Evolutionary conservation across 73 alveolate species (phyloP).

Genomic region (Tetrahymena elliotti): DNA sequence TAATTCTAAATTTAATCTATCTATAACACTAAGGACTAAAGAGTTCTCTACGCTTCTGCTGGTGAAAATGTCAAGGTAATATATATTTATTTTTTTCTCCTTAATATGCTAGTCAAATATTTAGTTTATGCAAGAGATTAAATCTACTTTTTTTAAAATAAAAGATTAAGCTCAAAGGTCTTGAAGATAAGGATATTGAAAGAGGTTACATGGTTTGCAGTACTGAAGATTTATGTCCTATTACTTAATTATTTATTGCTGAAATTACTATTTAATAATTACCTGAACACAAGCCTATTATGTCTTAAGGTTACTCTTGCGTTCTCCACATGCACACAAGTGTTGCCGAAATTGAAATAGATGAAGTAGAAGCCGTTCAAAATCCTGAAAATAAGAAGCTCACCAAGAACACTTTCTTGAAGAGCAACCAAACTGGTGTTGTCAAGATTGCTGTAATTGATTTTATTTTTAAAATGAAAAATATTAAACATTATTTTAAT

Average conservation of each 20-base stretch:
- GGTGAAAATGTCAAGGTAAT: constrained; percentile 45
- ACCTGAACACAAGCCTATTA: constrained; percentile 47
- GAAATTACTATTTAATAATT: constrained; percentile 36
- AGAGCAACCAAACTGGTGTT: constrained; percentile 55
- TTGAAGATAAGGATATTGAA: constrained; percentile 48
- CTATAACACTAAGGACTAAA: constrained; percentile 41
- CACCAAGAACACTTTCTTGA: constrained; percentile 62
- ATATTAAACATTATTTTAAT: background rate
- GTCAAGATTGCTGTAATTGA: constrained; percentile 31
- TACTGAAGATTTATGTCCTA: constrained; percentile 33
- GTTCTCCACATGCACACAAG: constrained; percentile 80
- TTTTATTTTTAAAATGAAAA: background rate
- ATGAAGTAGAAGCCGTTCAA: constrained; percentile 54
- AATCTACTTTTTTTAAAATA: background rate
- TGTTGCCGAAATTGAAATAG: constrained; percentile 76
- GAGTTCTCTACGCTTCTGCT: constrained; percentile 46
- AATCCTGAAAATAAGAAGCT: constrained; percentile 61
- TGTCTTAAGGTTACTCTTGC: constrained; percentile 58
- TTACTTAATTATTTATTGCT: constrained; percentile 45
- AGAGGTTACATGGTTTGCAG: constrained; percentile 50
- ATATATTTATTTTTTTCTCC: background rate
- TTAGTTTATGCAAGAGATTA: background rate
- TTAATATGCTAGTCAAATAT: too few species aligned
- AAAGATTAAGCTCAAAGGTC: constrained; percentile 27
- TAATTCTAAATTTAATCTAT: constrained; percentile 35